Base-by-base conservation (phyloP, 352 stramenopile genomes). In the Globisporangium lucens region DNA sequence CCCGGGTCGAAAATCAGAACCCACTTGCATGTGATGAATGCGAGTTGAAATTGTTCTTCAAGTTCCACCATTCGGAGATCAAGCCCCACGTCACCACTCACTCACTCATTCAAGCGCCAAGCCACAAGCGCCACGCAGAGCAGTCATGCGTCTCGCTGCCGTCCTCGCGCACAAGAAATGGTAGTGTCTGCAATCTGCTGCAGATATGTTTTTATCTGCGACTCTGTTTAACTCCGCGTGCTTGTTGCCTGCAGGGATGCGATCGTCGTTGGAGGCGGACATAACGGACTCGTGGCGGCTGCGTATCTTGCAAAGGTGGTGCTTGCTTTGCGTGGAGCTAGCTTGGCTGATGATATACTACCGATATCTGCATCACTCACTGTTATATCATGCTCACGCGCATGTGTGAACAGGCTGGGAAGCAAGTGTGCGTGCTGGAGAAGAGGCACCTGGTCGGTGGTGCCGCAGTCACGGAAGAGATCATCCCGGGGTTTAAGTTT, bases 401-500 rank as follows among this genome's bases (percentile, higher is more conserved):
- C 15, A 13, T 13, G 5, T 59, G 53, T 60, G 8, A 47, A 20
- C 38, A 90, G 86, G 86, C 85, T 4, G 87, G 87, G 5, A 95
- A 95, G 75, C 82, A 81, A 55, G 89, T 97, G 20, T 92, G 89
- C 36, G 90, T 97, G 35, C 68, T 97, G 61, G 91, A 97, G 75
- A 90, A 92, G 67, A 76, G 91, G 2, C 81, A 95, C 61, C 24
- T 97, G n/a, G 78, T 97, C 2, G 91, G 91, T 2, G 91, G 91
- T 3, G 91, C 91, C 8, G 91, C 91, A 0, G 90, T 97, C 53
- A 97, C 91, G 5, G 91, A 97, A 68, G 91, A 97, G 64, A 91
- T 97, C 67, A 83, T 97, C 52, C 87, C 89, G 0, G 89, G 90
- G 20, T 97, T 96, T 76, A 90, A 93, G 43, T 98, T 97, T 72